Base-by-base conservation (phyloP, 208 protist species). In the Wallacemonas rigidus region DNA sequence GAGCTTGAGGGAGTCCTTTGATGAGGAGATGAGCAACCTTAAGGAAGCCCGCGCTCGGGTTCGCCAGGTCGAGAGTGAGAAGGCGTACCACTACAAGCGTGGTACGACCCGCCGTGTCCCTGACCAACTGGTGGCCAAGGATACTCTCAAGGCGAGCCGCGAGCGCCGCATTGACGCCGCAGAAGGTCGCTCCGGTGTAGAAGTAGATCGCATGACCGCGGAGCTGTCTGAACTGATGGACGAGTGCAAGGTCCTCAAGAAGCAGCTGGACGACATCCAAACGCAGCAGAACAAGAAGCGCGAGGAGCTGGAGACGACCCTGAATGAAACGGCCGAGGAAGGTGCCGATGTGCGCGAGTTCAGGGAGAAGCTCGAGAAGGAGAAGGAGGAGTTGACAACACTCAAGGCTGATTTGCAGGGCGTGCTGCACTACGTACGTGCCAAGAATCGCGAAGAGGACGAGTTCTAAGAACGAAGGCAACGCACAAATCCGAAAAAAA, bases 361-460 rank as follows among this genome's bases (percentile, higher is more conserved):
- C 67, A 82, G 82, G 58, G 80, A 80, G 74, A 71, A 74, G 53
- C 79, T 93, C 57, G 58, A 77, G 43, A 82, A 82, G 73, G 88
- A 95, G 70, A 75, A 85, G 48, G 77, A 89, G 48, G 80, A 91
- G 70, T 74, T 95, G 39, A 86, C 79, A 40, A 76, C 63, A 39
- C 81, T 95, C 62, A 91, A 91, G 76, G 80, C 82, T 1, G 91
- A 95, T 44, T 75, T 95, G 12, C 86, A 93, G 77, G 82, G 76
- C 12, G 91, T 95, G 40, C 69, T 95, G 58, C 85, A 89, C 55
- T 95, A 93, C 79, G 81, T 91, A 44, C 87, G 88, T 58, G 81
- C 83, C 35, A 87, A 86, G 78, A 86, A 88, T 60, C 81, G 79
- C 71, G 81, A 93, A 72, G 82, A 88, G 77, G 81, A 82, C 51